Evolutionary conservation across 2,329 filamentous ascomycete genomes (phyloP).

Genomic region (Ophiostoma angusticollis): DNA sequence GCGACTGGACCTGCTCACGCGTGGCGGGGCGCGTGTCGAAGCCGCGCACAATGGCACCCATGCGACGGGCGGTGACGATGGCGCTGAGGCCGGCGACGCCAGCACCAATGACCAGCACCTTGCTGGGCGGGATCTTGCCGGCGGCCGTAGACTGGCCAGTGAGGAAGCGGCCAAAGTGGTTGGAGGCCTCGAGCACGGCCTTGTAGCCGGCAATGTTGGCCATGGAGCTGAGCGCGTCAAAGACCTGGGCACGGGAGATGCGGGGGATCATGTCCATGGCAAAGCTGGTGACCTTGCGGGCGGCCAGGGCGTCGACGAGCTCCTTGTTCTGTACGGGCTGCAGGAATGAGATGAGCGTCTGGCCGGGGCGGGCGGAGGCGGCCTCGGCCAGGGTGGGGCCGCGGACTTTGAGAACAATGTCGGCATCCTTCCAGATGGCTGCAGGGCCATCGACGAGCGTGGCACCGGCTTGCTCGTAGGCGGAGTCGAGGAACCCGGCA

Average conservation of each 20-base stretch:
- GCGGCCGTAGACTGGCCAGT: constrained; percentile 85
- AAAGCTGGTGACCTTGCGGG: constrained; percentile 60
- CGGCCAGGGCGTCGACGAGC: constrained; percentile 59
- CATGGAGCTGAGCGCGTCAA: constrained; percentile 84
- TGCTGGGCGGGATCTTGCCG: constrained; percentile 80
- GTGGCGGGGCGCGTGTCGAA: constrained; percentile 87
- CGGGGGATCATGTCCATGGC: constrained; percentile 90
- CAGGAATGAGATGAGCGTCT: constrained; percentile 70
- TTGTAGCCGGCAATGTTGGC: constrained; percentile 92
- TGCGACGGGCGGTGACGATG: constrained; percentile 71
- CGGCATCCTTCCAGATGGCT: constrained; percentile 58
- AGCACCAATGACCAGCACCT: constrained; percentile 80
- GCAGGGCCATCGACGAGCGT: constrained; percentile 53
- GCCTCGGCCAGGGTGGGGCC: constrained; percentile 60
- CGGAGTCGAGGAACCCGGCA: constrained; percentile 65
- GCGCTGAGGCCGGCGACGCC: constrained; percentile 81
- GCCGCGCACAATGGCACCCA: constrained; percentile 80
- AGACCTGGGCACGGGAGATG: constrained; percentile 78
- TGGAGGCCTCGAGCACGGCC: constrained; percentile 78
- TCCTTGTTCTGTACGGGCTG: constrained; percentile 71
- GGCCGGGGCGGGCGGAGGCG: constrained; percentile 51
- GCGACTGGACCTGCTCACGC: constrained; percentile 77
- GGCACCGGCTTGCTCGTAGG: constrained; percentile 66
- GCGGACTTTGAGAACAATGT: constrained; percentile 77
- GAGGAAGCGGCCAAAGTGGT: constrained; percentile 76